phyloP scores from a whole-genome alignment of 2,329 filamentous ascomycete genomes.

The Pyrenophora tritici-repentis region DNA sequence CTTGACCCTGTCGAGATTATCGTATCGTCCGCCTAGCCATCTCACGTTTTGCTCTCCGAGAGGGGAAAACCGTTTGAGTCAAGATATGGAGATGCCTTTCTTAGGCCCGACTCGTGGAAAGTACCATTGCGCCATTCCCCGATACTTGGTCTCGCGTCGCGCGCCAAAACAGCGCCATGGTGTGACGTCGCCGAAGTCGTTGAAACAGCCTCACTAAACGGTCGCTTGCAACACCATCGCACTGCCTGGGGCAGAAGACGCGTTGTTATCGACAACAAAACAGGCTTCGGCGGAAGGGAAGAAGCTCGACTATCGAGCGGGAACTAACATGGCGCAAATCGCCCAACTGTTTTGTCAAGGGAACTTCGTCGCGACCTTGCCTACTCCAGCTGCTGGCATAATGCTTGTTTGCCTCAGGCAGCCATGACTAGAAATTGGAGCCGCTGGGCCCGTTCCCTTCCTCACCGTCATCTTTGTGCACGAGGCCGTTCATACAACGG shows the following conservation, averaged over 20 bases:
- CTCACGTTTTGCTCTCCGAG: conserved; percentile 4
- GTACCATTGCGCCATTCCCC: conserved; percentile 7
- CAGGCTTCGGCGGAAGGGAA: not conserved
- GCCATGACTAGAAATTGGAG: conserved; percentile 12
- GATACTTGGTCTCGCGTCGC: conserved; percentile 4
- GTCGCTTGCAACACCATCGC: conserved; percentile 7
- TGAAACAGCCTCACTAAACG: conserved; percentile 8
- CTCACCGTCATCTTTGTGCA: conserved; percentile 1
- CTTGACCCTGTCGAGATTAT: conserved; percentile 8
- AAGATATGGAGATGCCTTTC: not conserved
- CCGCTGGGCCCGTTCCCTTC: conserved; percentile 3
- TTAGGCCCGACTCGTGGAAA: conserved; percentile 13
- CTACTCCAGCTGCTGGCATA: conserved; percentile 13
- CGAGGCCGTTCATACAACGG: conserved; percentile 2
- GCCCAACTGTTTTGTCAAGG: conserved; percentile 16
- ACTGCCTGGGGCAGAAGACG: conserved; percentile 2
- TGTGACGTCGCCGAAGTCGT: not conserved
- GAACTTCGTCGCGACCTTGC: conserved; percentile 5
- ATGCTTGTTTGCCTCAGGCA: conserved; percentile 15
- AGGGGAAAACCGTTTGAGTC: conserved; percentile 3
- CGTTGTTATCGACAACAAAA: not conserved
- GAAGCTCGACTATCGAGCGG: conserved; percentile 6
- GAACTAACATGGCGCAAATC: conserved; percentile 16
- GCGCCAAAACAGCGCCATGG: conserved; percentile 1
- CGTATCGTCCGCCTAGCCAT: conserved; percentile 7